A percentile compares a stretch with the other conserved stretches of the same genome.
These are phyloP conservation scores for Imleria badia DNA, from an alignment of 768 basidiomycete species.

Conservation along the genomic window DNA sequence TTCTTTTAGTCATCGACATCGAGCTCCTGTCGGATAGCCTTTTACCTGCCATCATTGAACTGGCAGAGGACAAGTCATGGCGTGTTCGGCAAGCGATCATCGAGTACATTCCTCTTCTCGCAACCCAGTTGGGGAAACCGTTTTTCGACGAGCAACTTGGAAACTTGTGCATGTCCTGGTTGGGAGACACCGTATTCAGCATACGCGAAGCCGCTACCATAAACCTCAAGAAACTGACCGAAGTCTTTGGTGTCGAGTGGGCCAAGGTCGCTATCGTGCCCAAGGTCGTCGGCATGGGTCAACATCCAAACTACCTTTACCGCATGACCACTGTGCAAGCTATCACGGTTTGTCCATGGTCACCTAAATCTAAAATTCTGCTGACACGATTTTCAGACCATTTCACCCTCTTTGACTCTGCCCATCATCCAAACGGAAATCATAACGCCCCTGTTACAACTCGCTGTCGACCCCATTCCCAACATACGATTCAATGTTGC, in stretches of 20 bases:
- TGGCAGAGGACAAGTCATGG: slow-evolving; percentile 99
- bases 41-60: slow-evolving; percentile 94
- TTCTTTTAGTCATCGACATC: slow-evolving; percentile 86
- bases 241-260: slow-evolving; percentile 99
- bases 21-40: slow-evolving; percentile 92
- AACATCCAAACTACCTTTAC: slow-evolving; percentile 95
- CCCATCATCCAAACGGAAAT: slow-evolving; percentile 84
- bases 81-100: slow-evolving; percentile 99
- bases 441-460: slow-evolving; percentile 76
- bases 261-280: slow-evolving; percentile 91
- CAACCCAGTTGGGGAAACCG: slow-evolving; percentile 92
- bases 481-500: slow-evolving; percentile 99
- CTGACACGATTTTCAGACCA: slow-evolving; percentile 61
- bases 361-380: no score
- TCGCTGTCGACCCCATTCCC: slow-evolving; percentile 90
- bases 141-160: slow-evolving; percentile 99
- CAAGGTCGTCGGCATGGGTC: slow-evolving; percentile 95
- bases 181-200: slow-evolving; percentile 97
- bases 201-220: slow-evolving; percentile 98
- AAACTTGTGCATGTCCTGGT: slow-evolving; percentile 98
- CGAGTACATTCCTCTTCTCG: slow-evolving; percentile 98
- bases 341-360: slow-evolving; percentile 70
- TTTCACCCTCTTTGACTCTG: slow-evolving; percentile 83
- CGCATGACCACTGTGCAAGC: slow-evolving; percentile 99
- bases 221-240: slow-evolving; percentile 95